Percentiles rank a stretch among this genome's conserved stretches.
phyloP scores from a whole-genome alignment of 352 stramenopile genomes.

The Pythium grandisporangium region DNA sequence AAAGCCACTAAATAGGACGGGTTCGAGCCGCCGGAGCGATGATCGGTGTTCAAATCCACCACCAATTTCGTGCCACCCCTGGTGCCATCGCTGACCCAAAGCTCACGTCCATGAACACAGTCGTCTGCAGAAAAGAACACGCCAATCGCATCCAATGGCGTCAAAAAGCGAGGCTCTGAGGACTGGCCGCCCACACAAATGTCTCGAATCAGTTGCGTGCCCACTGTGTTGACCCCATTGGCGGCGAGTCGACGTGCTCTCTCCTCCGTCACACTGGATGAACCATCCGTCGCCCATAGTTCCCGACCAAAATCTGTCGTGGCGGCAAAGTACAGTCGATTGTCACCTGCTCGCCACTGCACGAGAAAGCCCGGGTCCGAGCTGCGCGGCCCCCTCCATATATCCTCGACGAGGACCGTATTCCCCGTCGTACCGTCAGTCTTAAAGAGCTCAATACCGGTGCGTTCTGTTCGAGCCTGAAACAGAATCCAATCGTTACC shows the following conservation, averaged over 20 bases:
- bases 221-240: slow-evolving; percentile 2
- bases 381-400: slow-evolving; percentile 31
- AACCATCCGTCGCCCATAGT: slow-evolving; percentile 57
- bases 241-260: not conserved
- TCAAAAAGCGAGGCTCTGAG: slow-evolving; percentile 47
- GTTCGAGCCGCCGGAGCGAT: slow-evolving; percentile 25
- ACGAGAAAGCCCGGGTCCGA: slow-evolving; percentile 34
- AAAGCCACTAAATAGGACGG: slow-evolving; percentile 33
- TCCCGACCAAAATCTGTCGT: slow-evolving; percentile 37
- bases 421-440: slow-evolving; percentile 37
- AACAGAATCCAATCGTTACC: slow-evolving; percentile 31
- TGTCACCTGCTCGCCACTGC: slow-evolving; percentile 23
- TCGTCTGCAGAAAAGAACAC: slow-evolving; percentile 70
- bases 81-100: slow-evolving; percentile 54
- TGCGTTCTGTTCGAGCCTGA: slow-evolving; percentile 22
- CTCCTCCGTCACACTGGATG: slow-evolving; percentile 18
- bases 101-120: slow-evolving; percentile 47
- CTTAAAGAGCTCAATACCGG: slow-evolving; percentile 50
- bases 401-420: slow-evolving; percentile 42
- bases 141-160: slow-evolving; percentile 10
- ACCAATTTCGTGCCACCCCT: slow-evolving; percentile 31
- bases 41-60: slow-evolving; percentile 38
- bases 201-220: slow-evolving; percentile 41
- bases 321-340: slow-evolving; percentile 44
- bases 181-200: slow-evolving; percentile 25